phyloP scores from a whole-genome alignment of 257 asterid genomes.

The Solanum peruvianum region DNA sequence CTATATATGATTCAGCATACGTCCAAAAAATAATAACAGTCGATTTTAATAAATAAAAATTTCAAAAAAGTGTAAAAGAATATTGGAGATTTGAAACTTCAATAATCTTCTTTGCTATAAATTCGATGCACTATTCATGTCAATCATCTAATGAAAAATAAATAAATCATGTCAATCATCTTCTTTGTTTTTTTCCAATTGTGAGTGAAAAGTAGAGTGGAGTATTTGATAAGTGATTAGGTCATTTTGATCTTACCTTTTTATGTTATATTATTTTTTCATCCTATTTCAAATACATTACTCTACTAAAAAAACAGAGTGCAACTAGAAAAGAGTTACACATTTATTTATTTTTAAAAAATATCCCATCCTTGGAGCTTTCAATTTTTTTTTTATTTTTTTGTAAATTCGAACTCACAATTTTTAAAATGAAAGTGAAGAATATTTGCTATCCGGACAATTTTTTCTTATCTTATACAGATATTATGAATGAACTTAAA shows the following conservation, averaged over 20 bases:
- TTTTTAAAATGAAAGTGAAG: no score
- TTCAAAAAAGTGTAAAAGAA: no score
- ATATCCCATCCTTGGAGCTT: no score
- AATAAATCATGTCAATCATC: neutral
- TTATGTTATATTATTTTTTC: neutral
- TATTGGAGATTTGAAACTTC: no score
- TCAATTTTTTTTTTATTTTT: no score
- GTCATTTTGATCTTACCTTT: neutral
- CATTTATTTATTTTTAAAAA: no score
- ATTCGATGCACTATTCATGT: neutral
- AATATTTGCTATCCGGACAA: rapidly evolving
- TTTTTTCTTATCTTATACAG: rapidly evolving
- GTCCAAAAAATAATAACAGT: no score
- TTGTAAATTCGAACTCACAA: no score
- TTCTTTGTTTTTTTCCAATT: neutral
- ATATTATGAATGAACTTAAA: neutral
- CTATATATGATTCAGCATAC: no score
- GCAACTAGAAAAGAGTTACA: neutral
- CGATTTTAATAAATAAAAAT: no score
- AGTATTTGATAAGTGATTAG: neutral
- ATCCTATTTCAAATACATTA: neutral
- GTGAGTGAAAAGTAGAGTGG: neutral
- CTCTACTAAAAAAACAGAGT: neutral
- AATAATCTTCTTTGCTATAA: no score
- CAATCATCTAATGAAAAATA: neutral